phyloP scores from a whole-genome alignment of 257 asterid species.

The Plantago elongata region DNA sequence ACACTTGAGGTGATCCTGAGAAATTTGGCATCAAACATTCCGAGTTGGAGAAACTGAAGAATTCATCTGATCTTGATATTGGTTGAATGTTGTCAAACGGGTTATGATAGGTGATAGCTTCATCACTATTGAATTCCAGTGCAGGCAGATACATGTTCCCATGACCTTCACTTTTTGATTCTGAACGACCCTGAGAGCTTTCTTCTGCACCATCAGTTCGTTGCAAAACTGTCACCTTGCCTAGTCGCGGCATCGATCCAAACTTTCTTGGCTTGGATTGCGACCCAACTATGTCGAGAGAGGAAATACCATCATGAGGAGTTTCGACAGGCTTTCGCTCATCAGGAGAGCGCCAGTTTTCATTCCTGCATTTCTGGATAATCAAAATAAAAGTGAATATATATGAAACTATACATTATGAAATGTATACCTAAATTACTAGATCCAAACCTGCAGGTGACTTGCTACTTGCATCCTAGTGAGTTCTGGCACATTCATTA shows the following conservation, averaged over 20 bases:
- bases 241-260: conserved; percentile 38
- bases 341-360: conserved; percentile 39
- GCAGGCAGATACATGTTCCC: not conserved
- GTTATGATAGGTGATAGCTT: not conserved
- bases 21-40: conserved; percentile 20
- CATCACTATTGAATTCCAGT: not conserved
- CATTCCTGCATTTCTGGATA: conserved; percentile 43
- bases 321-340: conserved; percentile 8
- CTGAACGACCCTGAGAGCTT: conserved; percentile 7
- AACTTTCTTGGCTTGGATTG: conserved; percentile 26
- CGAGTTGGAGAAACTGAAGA: conserved; percentile 19
- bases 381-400: not conserved
- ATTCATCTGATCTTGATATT: conserved; percentile 16
- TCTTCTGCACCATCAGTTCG: not conserved
- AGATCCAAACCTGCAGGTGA: conserved; percentile 40
- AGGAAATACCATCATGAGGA: too few relatives aligned
- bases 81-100: conserved; percentile 12
- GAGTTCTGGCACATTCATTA: conserved; percentile 42
- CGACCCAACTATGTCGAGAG: conserved; percentile 4
- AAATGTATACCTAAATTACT: too few relatives aligned
- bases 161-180: not conserved
- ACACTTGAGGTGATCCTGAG: conserved; percentile 17
- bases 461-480: conserved; percentile 60
- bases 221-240: not conserved
- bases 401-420: too few relatives aligned